Base-by-base conservation (phyloP, 441 rosid species). In the Euphorbia celastroides region DNA sequence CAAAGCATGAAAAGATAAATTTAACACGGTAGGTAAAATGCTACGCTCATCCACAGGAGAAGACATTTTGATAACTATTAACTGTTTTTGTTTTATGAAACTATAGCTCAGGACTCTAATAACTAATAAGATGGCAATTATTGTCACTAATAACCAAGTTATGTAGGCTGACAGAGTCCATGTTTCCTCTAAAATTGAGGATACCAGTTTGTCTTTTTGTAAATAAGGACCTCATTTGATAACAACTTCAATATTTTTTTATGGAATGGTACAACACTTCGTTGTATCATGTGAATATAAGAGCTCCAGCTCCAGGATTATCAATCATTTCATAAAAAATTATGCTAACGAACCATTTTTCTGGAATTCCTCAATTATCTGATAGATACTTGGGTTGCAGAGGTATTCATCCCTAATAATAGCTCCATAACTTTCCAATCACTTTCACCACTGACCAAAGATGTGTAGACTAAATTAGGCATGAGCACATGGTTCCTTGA, bases 301-400 rank as follows among this genome's bases (percentile, higher is more conserved):
- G 0, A n/a, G 27, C 48, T 36, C 55, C n/a, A 14, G 16, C 34
- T 14, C 7, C 16, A 17, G n/a, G 51, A 51, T 16, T 23, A 10
- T 63, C 12, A 41, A 10, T 63, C 12, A 41, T 41, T 41, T 30
- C 38, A 62, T 62, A n/a, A n/a, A n/a, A n/a, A n/a, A n/a, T n/a
- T 6, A 28, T n/a, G n/a, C 3, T 44, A 7, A 13, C 11, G 4
- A 34, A 9, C 9, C 4, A 34, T 9, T 30, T 12, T 28, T 36
- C 30, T 34, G 2, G n/a, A n/a, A n/a, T n/a, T 51, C 14, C 57
- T 66, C 6, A 38, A 16, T 52, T 32, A 55, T 13, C 30, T 13
- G 50, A 51, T 7, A 25, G 36, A 36, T 34, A 26, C 52, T 38
- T 55, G 19, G 31, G 6, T 41, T 10, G 38, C 14, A 26, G 31